A percentile compares a stretch with the other conserved stretches of the same genome.
These are phyloP conservation scores for Lophiotrema nucula DNA, from an alignment of 495 filamentous ascomycete genomes.

Conservation along the genomic window DNA sequence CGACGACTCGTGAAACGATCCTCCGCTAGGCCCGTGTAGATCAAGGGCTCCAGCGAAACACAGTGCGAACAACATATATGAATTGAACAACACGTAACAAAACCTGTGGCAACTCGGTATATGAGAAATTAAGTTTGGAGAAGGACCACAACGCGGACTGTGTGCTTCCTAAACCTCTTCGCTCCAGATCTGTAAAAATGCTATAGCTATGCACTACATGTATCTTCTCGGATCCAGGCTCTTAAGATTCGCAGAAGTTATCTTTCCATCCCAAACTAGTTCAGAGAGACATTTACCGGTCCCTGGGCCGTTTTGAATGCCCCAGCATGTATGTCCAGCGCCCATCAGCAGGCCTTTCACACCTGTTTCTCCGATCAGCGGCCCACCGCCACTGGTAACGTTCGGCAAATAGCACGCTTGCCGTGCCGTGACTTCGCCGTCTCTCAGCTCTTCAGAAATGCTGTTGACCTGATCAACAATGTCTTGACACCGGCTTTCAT, in stretches of 20 bases:
- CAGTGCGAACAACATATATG: too few relatives aligned
- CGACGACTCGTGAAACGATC: too few relatives aligned
- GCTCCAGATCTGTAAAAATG: too few relatives aligned
- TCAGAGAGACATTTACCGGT: constrained; percentile 83
- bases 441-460: constrained; percentile 71
- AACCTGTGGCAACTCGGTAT: too few relatives aligned
- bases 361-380: constrained; percentile 72
- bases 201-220: too few relatives aligned
- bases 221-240: constrained; percentile 40
- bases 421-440: constrained; percentile 73
- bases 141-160: too few relatives aligned
- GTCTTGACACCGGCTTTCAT: constrained; percentile 78
- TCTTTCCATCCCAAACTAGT: constrained; percentile 43
- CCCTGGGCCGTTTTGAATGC: constrained; percentile 91
- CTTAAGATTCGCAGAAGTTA: constrained; percentile 40
- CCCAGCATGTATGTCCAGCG: constrained; percentile 94
- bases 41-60: too few relatives aligned
- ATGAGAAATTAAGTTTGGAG: too few relatives aligned
- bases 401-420: constrained; percentile 96
- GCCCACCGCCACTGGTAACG: constrained; percentile 63
- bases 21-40: too few relatives aligned
- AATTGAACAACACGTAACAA: too few relatives aligned
- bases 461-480: constrained; percentile 76
- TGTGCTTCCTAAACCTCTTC: too few relatives aligned
- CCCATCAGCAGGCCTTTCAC: constrained; percentile 79